These are phyloP conservation scores for Laburnicola sp. DNA, from an alignment of 2,329 filamentous ascomycete species.

Conservation along the genomic window DNA sequence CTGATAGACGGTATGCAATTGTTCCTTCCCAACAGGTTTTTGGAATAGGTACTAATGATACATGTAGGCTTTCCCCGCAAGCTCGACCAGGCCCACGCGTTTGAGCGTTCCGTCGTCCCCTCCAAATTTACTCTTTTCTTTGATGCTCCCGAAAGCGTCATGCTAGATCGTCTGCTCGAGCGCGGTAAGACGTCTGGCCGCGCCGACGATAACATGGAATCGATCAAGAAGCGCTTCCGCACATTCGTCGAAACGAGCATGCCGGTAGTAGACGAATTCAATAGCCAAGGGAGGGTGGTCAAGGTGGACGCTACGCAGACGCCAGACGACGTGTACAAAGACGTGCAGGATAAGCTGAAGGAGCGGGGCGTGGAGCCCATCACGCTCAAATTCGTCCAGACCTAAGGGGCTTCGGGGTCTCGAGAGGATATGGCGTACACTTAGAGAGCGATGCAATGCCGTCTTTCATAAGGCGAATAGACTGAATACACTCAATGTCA, in stretches of 20 bases:
- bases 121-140: conserved; percentile 89
- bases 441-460: too few relatives aligned
- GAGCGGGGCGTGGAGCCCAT: conserved; percentile 40
- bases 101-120: conserved; percentile 85
- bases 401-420: background rate
- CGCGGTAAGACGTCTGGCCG: conserved; percentile 91
- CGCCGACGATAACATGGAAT: conserved; percentile 91
- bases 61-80: conserved; percentile 82
- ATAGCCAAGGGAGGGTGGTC: conserved; percentile 74
- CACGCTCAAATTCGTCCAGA: conserved; percentile 33
- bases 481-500: background rate
- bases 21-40: background rate
- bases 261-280: conserved; percentile 90
- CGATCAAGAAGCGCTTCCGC: conserved; percentile 93
- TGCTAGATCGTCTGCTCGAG: conserved; percentile 82
- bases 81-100: conserved; percentile 93
- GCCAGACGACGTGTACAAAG: conserved; percentile 66
- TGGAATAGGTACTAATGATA: background rate
- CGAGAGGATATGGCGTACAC: too few relatives aligned
- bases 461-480: conserved; percentile 11
- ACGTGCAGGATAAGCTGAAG: conserved; percentile 49
- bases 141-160: conserved; percentile 86
- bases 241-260: conserved; percentile 95
- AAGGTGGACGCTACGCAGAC: conserved; percentile 72
- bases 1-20: conserved; percentile 60